Conservation (phyloP, 2,329 filamentous ascomycete species). For the Pseudocercospora vitis region DNA sequence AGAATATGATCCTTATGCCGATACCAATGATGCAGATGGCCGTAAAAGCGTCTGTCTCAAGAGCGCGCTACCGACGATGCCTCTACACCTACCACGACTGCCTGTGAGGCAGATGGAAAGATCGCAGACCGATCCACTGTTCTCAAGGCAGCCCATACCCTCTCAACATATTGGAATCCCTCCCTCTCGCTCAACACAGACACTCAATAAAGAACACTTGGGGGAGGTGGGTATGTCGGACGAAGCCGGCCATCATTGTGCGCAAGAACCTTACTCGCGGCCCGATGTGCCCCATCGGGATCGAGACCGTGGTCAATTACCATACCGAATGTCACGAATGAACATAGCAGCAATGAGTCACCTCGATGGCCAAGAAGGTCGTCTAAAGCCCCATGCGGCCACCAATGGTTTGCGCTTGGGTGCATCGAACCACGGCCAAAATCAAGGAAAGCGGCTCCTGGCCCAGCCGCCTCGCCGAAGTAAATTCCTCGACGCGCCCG, state of each 20-base stretch:
- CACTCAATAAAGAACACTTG: too few species aligned
- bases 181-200: too few species aligned
- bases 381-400: too few species aligned
- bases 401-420: neutral
- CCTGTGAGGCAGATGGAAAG: neutral
- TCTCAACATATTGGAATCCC: too few species aligned
- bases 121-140: neutral
- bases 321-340: slow-evolving; percentile 1
- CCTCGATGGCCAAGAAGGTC: neutral
- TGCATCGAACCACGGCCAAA: neutral
- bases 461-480: slow-evolving; percentile 1
- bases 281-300: neutral
- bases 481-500: neutral
- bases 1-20: slow-evolving; percentile 21
- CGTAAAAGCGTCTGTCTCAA: neutral
- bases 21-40: slow-evolving; percentile 17
- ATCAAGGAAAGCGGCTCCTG: neutral
- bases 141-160: neutral
- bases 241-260: neutral
- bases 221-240: too few species aligned
- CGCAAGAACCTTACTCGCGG: neutral
- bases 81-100: slow-evolving; percentile 11
- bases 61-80: slow-evolving; percentile 1
- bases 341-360: neutral
- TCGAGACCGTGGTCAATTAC: neutral